Evolutionary conservation across 192 early-diverging fungal genomes (phyloP), one percentile per base, ranked within the genome.

Genomic region (Coemansia sp.): DNA sequence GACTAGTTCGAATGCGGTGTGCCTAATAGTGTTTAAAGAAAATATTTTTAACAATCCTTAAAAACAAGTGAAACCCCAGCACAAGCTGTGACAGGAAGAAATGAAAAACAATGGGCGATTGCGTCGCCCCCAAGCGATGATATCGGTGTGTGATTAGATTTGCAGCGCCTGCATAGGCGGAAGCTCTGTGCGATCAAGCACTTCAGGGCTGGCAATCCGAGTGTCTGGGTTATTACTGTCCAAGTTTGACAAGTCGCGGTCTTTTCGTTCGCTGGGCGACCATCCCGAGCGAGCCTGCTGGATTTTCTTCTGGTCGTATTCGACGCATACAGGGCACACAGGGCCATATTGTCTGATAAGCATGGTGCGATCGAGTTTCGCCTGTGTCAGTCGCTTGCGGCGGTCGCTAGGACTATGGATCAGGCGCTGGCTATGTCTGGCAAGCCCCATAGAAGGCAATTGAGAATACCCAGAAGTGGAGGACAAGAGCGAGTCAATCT

Each of bases 281-380:
- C 76, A 79, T 1, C 67, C 76, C 6, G 63, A 44, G 28, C 28
- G 60, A 51, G 64, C 48, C 53, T 66, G 63, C 34, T 61, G 62
- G 22, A 58, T 48, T 9, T 64, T 57, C 57, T 59, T 67, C 30
- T 69, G 65, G 49, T 79, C 71, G 19, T 70, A 58, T 24, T 70
- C 71, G 2, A 57, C 71, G 41, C 76, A 79, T 7, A 79, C 71
- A 3, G 76, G 76, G 9, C 76, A 79, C 10, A 19, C 23, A 0
- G 71, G 71, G 0, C 50, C 28, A 47, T 67, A 79, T 51, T 67
- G 63, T 23, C 63, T 50, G 54, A 79, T 73, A 34, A 73, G 34
- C 49, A 70, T 28, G 1, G 76, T 60, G 10, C 76, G 76, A 25
- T 79, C 76, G 3, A 79, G 67, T 57, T 79, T 79, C 1, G 67